Evolutionary conservation across 2,329 filamentous ascomycete species (phyloP), one percentile per base, ranked within the genome.

Genomic region (Thielaviopsis musarum): DNA sequence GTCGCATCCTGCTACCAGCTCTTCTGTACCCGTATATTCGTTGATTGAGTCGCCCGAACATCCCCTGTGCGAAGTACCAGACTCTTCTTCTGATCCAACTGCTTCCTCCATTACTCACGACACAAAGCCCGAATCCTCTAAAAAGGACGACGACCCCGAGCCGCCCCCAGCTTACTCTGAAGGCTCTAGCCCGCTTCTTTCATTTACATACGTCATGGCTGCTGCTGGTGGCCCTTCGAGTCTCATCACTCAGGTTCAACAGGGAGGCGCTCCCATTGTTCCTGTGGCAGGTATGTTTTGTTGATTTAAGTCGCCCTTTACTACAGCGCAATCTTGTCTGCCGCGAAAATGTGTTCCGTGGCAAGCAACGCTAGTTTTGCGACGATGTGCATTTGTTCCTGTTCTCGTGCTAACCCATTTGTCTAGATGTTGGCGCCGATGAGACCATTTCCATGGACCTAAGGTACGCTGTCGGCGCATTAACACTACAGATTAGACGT

Each of bases 191-290:
- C 93, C 93, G 63, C 83, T 98, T 70, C 81, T 87, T 62, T 88
- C 89, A 61, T 98, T 98, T 69, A 85, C 87, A 67, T 98, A 94
- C 81, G 82, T 95, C 71, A 98, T 98, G 93, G 91, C 93, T 74
- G 88, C 90, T 71, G 91, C 91, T 74, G 91, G 91, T 78, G 91
- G 91, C 75, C 88, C 91, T 67, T 86, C 91, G 76, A 97, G 93
- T 81, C 95, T 98, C 70, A 95, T 98, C 75, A 98, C 93, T 73
- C 93, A 98, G 76, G 93, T 98, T 67, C 91, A 95, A 70, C 93
- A 98, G 74, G 87, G 87, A 65, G 91, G 87, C 56, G 87, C 90
- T 67, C 87, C 91, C 45, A 83, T 96, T 66, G 95, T 93, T 72
- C 87, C 88, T 59, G 78, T 97, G 62, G 89, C 88, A 81, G 88